A percentile compares a stretch with the other conserved stretches of the same genome.
Evolutionary conservation across 2,329 filamentous ascomycete species (phyloP).

Genomic region (Calonectria hongkongensis): DNA sequence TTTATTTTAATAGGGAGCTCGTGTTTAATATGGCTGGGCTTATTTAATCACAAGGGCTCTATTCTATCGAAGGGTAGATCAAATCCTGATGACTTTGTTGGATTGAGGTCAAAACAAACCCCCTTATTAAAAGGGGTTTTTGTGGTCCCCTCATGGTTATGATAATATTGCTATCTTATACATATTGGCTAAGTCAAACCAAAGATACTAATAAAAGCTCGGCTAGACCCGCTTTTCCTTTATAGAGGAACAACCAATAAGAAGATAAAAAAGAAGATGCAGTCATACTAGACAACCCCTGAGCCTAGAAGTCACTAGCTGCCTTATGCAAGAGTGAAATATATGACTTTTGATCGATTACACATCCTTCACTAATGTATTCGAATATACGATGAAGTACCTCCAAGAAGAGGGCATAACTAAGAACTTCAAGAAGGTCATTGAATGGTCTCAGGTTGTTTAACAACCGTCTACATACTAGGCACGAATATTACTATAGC

Average conservation of each 20-base stretch:
- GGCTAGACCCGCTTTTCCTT: too few relatives aligned
- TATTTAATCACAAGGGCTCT: neutral
- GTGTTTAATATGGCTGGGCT: neutral
- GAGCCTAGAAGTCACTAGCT: neutral
- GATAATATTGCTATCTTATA: neutral
- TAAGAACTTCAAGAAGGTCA: slow-evolving; percentile 1
- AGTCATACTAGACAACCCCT: slow-evolving; percentile 38
- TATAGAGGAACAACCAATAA: too few relatives aligned
- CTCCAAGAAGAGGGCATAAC: neutral
- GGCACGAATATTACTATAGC: slow-evolving; percentile 31
- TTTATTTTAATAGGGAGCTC: too few relatives aligned
- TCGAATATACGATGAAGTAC: slow-evolving; percentile 1
- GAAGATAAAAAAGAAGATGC: slow-evolving; percentile 32
- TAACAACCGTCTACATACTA: slow-evolving; percentile 8
- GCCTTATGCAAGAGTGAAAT: slow-evolving; percentile 34
- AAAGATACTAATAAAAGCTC: too few relatives aligned
- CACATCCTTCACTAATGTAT: slow-evolving; percentile 34
- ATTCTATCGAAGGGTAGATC: neutral
- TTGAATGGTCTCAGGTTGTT: slow-evolving; percentile 35
- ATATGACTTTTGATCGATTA: slow-evolving; percentile 40
- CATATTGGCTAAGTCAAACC: neutral
- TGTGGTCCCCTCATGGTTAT: neutral
- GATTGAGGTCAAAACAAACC: neutral
- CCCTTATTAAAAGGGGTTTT: neutral
- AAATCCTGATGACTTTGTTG: slow-evolving; percentile 3